Percentiles rank a stretch among this genome's conserved stretches.
These are phyloP conservation scores for Ciborinia camelliae DNA, from an alignment of 2,329 filamentous ascomycete genomes.

Conservation along the genomic window DNA sequence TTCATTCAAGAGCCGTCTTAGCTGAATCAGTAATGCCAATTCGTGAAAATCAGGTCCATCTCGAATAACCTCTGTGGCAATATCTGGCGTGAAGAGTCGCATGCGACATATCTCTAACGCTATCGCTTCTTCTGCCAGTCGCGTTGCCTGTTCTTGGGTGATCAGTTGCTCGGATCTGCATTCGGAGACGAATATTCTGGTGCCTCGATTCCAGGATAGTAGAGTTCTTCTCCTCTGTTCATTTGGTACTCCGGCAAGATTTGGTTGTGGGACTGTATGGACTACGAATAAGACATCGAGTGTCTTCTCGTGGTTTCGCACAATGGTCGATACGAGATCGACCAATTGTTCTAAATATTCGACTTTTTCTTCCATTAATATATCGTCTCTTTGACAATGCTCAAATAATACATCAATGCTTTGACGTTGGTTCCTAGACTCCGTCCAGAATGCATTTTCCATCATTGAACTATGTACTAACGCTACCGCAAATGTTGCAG, in stretches of 20 bases:
- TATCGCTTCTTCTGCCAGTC: neutral
- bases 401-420: neutral
- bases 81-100: neutral
- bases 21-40: neutral
- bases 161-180: neutral
- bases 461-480: neutral
- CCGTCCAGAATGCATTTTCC: slow-evolving; percentile 2
- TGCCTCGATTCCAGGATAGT: slow-evolving; percentile 11
- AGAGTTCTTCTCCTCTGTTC: neutral
- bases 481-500: neutral
- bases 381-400: neutral
- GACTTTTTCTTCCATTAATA: neutral
- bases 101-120: neutral
- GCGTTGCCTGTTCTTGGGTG: neutral
- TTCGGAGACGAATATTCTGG: neutral
- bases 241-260: neutral
- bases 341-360: neutral
- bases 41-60: neutral
- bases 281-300: neutral
- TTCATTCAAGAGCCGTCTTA: neutral
- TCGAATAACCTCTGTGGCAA: neutral
- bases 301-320: neutral
- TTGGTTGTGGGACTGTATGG: fast-evolving
- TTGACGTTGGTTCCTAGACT: neutral
- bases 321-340: neutral